A percentile compares a stretch with the other conserved stretches of the same genome.
Conservation (phyloP, 192 early-diverging fungal genomes). For the Gonapodya prolifera region DNA sequence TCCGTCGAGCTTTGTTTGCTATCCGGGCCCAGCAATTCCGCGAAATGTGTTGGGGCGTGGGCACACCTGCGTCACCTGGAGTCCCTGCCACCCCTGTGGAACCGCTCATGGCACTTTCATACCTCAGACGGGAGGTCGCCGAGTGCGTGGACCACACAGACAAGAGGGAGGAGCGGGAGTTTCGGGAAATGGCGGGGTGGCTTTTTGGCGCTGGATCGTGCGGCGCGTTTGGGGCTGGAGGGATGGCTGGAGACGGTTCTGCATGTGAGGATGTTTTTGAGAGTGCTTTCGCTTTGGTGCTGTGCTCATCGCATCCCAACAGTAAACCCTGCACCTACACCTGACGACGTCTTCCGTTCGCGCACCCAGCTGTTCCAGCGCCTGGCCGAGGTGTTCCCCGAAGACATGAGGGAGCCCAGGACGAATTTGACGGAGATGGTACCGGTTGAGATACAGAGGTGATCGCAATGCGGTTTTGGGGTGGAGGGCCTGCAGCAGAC, state of each 20-base stretch:
- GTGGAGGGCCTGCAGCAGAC: too few relatives aligned
- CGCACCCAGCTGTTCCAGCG: too few relatives aligned
- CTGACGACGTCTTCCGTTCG: too few relatives aligned
- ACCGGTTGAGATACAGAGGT: too few relatives aligned
- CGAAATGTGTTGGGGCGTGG: conserved; percentile 53
- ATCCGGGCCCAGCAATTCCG: conserved; percentile 69
- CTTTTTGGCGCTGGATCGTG: conserved; percentile 18
- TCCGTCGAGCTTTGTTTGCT: conserved; percentile 57
- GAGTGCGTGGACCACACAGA: conserved; percentile 55
- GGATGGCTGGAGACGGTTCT: not conserved
- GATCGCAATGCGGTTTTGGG: too few relatives aligned
- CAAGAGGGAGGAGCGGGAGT: conserved; percentile 25
- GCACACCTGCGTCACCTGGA: conserved; percentile 6
- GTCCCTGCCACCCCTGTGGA: not conserved
- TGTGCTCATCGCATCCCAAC: too few relatives aligned
- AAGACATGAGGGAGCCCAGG: too few relatives aligned
- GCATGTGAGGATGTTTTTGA: too few relatives aligned
- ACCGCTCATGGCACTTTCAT: conserved; percentile 52
- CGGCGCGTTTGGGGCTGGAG: not conserved
- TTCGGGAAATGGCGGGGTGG: conserved; percentile 27
- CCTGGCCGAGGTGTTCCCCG: too few relatives aligned
- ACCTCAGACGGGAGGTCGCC: conserved; percentile 58
- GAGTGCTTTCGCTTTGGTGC: too few relatives aligned
- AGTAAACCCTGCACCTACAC: too few relatives aligned
- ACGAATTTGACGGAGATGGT: too few relatives aligned